These are phyloP conservation scores for Fusarium tupiense DNA, from an alignment of 2,329 filamentous ascomycete species.

Conservation along the genomic window DNA sequence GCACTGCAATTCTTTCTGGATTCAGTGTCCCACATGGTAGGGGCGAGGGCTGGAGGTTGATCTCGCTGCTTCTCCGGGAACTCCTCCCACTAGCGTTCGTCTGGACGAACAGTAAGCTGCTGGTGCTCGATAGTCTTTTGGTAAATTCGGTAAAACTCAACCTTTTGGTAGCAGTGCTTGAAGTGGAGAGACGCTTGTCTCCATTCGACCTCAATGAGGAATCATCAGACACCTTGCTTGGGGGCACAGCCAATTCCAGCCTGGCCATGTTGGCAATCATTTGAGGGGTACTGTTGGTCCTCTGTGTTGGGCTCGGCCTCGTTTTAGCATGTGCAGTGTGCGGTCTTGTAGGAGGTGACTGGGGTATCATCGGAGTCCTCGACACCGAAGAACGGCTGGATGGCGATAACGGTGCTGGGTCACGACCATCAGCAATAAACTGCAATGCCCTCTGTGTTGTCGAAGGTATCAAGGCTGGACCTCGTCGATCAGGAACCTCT, in stretches of 20 bases:
- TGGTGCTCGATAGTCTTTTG: slow-evolving; percentile 68
- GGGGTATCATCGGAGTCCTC: slow-evolving; percentile 36
- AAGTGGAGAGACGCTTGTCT: slow-evolving; percentile 63
- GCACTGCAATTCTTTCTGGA: slow-evolving; percentile 51
- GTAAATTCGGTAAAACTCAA: slow-evolving; percentile 71
- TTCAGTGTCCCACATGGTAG: slow-evolving; percentile 52
- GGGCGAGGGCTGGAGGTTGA: slow-evolving; percentile 52
- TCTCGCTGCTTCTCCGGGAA: slow-evolving; percentile 59
- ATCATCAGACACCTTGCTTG: slow-evolving; percentile 48
- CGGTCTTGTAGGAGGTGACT: slow-evolving; percentile 53
- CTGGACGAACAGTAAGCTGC: slow-evolving; percentile 67
- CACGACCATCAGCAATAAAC: slow-evolving; percentile 59
- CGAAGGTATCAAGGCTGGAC: slow-evolving; percentile 53
- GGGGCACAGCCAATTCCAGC: slow-evolving; percentile 35
- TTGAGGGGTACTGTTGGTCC: slow-evolving; percentile 61
- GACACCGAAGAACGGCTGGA: slow-evolving; percentile 49
- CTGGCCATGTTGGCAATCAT: slow-evolving; percentile 47
- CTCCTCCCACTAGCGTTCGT: slow-evolving; percentile 62
- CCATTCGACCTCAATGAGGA: slow-evolving; percentile 43
- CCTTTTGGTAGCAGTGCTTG: slow-evolving; percentile 66
- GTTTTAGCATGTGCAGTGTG: slow-evolving; percentile 63
- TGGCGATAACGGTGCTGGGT: slow-evolving; percentile 43
- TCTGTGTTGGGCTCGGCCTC: slow-evolving; percentile 55
- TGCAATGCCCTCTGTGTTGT: slow-evolving; percentile 61
- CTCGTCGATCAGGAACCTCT: slow-evolving; percentile 47